A percentile compares a stretch with the other conserved stretches of the same genome.
Conservation (phyloP, 176 grass and related monocot species). For the Tillandsia fasciculata region DNA sequence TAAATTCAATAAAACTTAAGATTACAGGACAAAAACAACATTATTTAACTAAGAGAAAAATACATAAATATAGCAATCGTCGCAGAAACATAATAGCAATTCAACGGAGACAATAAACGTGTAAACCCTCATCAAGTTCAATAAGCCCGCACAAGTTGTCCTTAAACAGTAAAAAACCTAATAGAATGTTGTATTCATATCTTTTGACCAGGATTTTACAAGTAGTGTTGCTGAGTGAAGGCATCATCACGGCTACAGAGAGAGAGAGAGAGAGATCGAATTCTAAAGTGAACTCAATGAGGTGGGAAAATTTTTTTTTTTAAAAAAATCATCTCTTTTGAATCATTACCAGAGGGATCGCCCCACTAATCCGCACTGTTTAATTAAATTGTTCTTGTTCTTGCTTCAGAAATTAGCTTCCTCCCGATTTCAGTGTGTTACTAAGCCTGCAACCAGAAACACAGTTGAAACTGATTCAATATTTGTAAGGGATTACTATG, state of each 20-base stretch:
- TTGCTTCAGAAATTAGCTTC: slow-evolving; percentile 44
- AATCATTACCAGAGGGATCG: neutral
- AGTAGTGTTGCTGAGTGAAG: slow-evolving; percentile 24
- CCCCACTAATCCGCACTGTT: neutral
- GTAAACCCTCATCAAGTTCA: slow-evolving; percentile 32
- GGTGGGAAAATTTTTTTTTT: neutral
- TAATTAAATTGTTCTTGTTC: neutral
- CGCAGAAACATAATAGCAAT: slow-evolving; percentile 5
- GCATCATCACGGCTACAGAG: neutral
- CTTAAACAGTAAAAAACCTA: slow-evolving; percentile 35
- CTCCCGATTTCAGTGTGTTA: slow-evolving; percentile 79
- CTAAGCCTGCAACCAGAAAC: slow-evolving; percentile 74
- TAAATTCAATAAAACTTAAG: no score
- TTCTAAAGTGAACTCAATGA: neutral
- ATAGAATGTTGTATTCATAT: slow-evolving; percentile 18
- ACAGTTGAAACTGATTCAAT: slow-evolving; percentile 1
- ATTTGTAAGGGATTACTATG: neutral
- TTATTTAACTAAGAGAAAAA: no score
- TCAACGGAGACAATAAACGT: slow-evolving; percentile 11
- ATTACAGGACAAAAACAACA: no score
- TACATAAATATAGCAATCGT: neutral
- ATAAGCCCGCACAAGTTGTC: slow-evolving; percentile 23
- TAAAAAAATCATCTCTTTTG: neutral
- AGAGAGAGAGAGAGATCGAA: neutral
- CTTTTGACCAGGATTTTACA: slow-evolving; percentile 43